phyloP scores from a whole-genome alignment of 371 early-diverging fungal genomes.

The Globomyces sp. region DNA sequence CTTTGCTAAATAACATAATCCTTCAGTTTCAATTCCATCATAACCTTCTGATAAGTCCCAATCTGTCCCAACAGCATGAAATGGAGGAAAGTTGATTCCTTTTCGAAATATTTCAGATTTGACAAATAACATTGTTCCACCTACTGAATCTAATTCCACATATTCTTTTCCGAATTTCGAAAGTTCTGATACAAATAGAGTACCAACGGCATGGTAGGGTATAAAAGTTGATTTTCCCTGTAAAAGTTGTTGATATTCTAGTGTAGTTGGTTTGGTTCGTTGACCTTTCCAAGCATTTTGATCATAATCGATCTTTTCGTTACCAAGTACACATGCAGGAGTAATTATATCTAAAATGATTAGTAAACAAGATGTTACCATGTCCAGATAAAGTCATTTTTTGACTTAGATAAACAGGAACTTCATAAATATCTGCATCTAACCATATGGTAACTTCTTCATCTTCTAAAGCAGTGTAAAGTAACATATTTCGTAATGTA shows the following conservation, averaged over 20 bases:
- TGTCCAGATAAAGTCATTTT: too few species aligned
- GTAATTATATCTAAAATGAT: background rate
- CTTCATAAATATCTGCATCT: background rate
- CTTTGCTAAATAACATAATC: slow-evolving; percentile 66
- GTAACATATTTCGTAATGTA: background rate
- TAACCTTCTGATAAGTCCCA: slow-evolving; percentile 27
- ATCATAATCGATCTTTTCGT: background rate
- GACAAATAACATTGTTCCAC: slow-evolving; percentile 64
- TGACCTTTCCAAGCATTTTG: background rate
- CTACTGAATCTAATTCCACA: slow-evolving; percentile 63
- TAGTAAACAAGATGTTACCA: background rate
- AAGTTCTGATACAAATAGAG: too few species aligned
- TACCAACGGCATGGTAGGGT: too few species aligned
- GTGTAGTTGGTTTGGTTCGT: background rate
- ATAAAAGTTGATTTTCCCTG: too few species aligned
- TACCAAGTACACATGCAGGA: background rate
- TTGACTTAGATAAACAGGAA: background rate
- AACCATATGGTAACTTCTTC: background rate
- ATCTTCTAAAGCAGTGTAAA: background rate
- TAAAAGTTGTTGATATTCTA: background rate
- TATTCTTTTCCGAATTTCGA: slow-evolving; percentile 16
- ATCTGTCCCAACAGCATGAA: slow-evolving; percentile 39
- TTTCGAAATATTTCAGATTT: slow-evolving; percentile 67
- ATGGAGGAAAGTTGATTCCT: slow-evolving; percentile 63
- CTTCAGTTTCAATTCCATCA: slow-evolving; percentile 72